Percentiles rank a stretch among this genome's conserved stretches.
phyloP scores from a whole-genome alignment of 2,329 filamentous ascomycete genomes.

The Fusarium lyarnte region DNA sequence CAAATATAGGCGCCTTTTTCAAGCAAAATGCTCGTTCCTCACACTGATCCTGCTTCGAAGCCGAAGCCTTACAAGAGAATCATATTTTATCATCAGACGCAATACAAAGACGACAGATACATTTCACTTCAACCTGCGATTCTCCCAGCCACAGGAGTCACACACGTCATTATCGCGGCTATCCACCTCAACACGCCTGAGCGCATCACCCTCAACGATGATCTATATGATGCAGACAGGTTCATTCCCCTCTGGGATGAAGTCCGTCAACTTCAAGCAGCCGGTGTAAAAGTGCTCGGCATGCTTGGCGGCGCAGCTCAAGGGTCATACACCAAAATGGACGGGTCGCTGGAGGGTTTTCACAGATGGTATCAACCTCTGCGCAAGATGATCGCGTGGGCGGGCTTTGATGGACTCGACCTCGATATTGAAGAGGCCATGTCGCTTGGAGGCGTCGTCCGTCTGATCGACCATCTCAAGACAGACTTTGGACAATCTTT shows the following conservation, averaged over 20 bases:
- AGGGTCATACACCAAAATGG: constrained; percentile 70
- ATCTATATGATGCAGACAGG: constrained; percentile 68
- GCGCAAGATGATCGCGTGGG: constrained; percentile 67
- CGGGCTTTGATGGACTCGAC: constrained; percentile 73
- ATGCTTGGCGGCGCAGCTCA: constrained; percentile 86
- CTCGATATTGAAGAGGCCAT: constrained; percentile 81
- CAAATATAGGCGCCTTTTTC: neutral
- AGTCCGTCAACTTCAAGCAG: constrained; percentile 72
- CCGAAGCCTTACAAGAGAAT: constrained; percentile 47
- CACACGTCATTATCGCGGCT: constrained; percentile 84
- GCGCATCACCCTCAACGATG: constrained; percentile 79
- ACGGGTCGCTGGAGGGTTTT: constrained; percentile 68
- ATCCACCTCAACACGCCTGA: constrained; percentile 78
- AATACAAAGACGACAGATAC: constrained; percentile 51
- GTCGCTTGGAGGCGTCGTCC: constrained; percentile 70
- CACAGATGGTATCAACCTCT: constrained; percentile 79
- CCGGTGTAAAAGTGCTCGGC: constrained; percentile 79
- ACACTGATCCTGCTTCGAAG: neutral
- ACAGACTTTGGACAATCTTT: constrained; percentile 74
- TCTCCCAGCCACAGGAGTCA: constrained; percentile 58
- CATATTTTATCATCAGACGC: constrained; percentile 62
- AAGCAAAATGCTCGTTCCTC: constrained; percentile 18
- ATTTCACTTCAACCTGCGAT: constrained; percentile 61
- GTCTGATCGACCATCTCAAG: constrained; percentile 72
- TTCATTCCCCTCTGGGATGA: constrained; percentile 82